These are phyloP conservation scores for Allium cepa DNA, from an alignment of 106 monocot species.

Conservation along the genomic window DNA sequence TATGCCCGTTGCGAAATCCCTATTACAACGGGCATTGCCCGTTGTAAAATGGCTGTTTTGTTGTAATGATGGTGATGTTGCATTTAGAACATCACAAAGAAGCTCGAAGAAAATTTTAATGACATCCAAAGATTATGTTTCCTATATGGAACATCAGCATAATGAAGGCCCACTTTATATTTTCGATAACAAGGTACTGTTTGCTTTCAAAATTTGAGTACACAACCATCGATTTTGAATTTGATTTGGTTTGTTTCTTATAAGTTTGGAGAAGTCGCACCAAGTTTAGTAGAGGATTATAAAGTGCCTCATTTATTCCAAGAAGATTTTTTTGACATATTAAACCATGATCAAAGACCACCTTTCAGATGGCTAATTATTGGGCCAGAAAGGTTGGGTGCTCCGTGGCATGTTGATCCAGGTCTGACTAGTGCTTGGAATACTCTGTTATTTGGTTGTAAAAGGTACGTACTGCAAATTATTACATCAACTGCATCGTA, in stretches of 20 bases:
- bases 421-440: conserved; percentile 97
- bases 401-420: conserved; percentile 99
- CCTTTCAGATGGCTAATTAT: conserved; percentile 97
- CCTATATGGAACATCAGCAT: no score
- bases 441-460: conserved; percentile 72
- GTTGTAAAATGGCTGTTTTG: no score
- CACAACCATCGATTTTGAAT: no score
- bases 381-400: conserved; percentile 93
- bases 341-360: conserved; percentile 74
- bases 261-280: no score
- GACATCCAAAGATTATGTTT: conserved; percentile 81
- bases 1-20: no score
- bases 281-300: conserved; percentile 89
- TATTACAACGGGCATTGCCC: no score
- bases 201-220: no score
- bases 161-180: no score
- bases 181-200: no score
- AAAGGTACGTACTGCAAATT: conserved; percentile 82
- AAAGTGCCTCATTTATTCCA: conserved; percentile 72
- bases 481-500: no score
- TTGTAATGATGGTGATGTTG: conserved; percentile 69
- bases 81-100: conserved; percentile 85
- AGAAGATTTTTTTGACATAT: conserved; percentile 88
- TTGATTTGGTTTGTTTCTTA: no score
- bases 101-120: conserved; percentile 74